Percentiles rank a stretch among this genome's conserved stretches.
phyloP scores from a whole-genome alignment of 2,329 filamentous ascomycete genomes.

The Malbranchea zuffiana region DNA sequence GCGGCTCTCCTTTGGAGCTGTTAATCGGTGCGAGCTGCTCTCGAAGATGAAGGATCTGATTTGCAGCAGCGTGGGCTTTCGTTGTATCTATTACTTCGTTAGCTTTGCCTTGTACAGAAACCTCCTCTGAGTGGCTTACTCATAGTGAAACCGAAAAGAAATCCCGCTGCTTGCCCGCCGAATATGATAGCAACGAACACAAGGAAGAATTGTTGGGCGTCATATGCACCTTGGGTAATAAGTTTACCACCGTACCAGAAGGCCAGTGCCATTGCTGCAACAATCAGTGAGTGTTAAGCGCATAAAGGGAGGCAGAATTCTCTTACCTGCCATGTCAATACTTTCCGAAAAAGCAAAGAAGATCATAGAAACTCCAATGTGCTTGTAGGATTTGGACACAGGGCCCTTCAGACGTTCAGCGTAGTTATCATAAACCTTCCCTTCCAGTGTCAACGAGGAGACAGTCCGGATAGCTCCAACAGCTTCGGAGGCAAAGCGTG shows the following conservation, averaged over 20 bases:
- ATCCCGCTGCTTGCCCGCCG: slow-evolving; percentile 23
- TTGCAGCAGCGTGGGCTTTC: slow-evolving; percentile 40
- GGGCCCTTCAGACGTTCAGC: slow-evolving; percentile 36
- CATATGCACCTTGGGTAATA: slow-evolving; percentile 22
- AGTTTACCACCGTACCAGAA: slow-evolving; percentile 54
- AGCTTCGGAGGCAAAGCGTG: slow-evolving; percentile 41
- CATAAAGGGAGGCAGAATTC: neutral
- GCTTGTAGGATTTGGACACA: slow-evolving; percentile 46
- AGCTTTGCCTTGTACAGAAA: too few relatives aligned
- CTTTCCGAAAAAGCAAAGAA: slow-evolving; percentile 58
- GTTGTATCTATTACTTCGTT: slow-evolving; percentile 36
- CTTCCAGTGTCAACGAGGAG: slow-evolving; percentile 40
- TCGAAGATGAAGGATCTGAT: slow-evolving; percentile 43
- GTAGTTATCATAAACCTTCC: slow-evolving; percentile 28
- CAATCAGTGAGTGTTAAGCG: slow-evolving; percentile 1
- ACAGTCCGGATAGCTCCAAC: slow-evolving; percentile 42
- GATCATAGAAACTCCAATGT: slow-evolving; percentile 49
- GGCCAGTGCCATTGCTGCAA: slow-evolving; percentile 34
- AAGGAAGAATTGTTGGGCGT: slow-evolving; percentile 33
- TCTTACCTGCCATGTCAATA: slow-evolving; percentile 30
- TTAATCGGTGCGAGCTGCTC: slow-evolving; percentile 35
- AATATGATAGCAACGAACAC: slow-evolving; percentile 35
- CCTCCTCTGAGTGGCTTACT: slow-evolving; percentile 21
- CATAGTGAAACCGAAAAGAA: slow-evolving; percentile 28
- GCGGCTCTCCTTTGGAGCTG: slow-evolving; percentile 16